phyloP scores from a whole-genome alignment of 805 yeast genomes.

The Starmerella sp. region DNA sequence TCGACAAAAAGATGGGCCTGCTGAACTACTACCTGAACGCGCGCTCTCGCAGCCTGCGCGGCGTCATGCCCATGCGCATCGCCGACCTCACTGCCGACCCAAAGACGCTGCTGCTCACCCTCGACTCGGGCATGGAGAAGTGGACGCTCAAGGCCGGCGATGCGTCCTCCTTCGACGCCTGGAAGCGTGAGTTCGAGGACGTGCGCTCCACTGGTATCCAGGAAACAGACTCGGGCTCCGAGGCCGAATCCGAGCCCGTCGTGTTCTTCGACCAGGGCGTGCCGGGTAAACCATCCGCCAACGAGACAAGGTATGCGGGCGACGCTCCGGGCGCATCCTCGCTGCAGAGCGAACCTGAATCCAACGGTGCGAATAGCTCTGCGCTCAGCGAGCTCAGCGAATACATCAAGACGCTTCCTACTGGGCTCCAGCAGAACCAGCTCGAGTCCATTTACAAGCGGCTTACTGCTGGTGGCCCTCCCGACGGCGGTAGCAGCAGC shows the following conservation, averaged over 20 bases:
- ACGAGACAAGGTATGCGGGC: neutral
- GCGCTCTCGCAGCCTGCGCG: conserved; percentile 63
- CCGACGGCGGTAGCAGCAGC: neutral
- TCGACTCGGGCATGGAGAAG: conserved; percentile 85
- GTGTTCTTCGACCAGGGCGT: neutral
- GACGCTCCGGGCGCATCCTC: neutral
- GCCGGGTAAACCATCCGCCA: neutral
- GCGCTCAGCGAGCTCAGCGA: neutral
- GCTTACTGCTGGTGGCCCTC: neutral
- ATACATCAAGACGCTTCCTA: neutral
- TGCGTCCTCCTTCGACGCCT: conserved; percentile 54
- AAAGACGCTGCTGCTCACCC: conserved; percentile 53
- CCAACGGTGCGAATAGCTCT: neutral
- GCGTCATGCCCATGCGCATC: conserved; percentile 78
- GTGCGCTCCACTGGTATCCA: conserved; percentile 13
- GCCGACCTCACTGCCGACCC: conserved; percentile 75
- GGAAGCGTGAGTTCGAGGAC: conserved; percentile 71
- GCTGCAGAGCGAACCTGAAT: neutral
- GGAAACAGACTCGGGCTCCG: conserved; percentile 1
- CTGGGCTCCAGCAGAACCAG: neutral
- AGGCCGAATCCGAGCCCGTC: conserved; percentile 16
- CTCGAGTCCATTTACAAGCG: neutral
- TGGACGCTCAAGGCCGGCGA: conserved; percentile 74
- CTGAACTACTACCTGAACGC: conserved; percentile 68
- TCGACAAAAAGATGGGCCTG: conserved; percentile 73